Evolutionary conservation across 225 moss, liverwort and hornwort species (phyloP).

Genomic region (Polytrichum commune): DNA sequence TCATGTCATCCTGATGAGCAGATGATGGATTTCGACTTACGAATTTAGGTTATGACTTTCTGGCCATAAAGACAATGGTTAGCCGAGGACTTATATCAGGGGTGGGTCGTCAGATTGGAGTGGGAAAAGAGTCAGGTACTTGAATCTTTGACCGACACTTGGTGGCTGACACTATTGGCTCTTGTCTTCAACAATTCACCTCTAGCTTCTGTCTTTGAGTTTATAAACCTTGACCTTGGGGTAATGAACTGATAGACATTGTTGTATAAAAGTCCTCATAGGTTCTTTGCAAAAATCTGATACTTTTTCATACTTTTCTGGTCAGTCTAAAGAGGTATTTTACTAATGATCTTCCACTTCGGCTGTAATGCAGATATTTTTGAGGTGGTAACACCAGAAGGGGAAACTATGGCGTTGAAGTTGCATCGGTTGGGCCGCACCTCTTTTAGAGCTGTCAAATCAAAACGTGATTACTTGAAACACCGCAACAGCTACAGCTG

Average conservation of each 20-base stretch:
- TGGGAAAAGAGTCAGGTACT: conserved; percentile 96
- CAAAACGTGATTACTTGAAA: conserved; percentile 93
- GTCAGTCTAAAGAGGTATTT: too few species aligned
- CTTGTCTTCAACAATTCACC: too few species aligned
- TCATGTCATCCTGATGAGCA: conserved; percentile 23
- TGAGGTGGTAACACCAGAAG: conserved; percentile 92
- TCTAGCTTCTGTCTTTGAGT: too few species aligned
- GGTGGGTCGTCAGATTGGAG: conserved; percentile 97
- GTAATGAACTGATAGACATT: too few species aligned
- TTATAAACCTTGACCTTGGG: too few species aligned
- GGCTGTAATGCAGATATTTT: conserved; percentile 63
- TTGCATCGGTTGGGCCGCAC: conserved; percentile 90
- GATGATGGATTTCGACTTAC: conserved; percentile 96
- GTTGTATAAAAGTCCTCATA: too few species aligned
- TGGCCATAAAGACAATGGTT: conserved; percentile 95
- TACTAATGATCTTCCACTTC: too few species aligned
- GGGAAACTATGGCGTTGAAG: conserved; percentile 89
- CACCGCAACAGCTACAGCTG: conserved; percentile 94
- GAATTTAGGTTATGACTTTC: conserved; percentile 87
- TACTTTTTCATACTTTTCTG: too few species aligned
- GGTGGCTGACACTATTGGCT: too few species aligned
- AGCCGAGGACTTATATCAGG: conserved; percentile 89
- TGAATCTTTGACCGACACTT: neutral
- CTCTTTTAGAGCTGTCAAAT: conserved; percentile 92
- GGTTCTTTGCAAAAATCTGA: too few species aligned